phyloP scores from a whole-genome alignment of 345 rosid genomes.

The Eucalyptus curtisii region DNA sequence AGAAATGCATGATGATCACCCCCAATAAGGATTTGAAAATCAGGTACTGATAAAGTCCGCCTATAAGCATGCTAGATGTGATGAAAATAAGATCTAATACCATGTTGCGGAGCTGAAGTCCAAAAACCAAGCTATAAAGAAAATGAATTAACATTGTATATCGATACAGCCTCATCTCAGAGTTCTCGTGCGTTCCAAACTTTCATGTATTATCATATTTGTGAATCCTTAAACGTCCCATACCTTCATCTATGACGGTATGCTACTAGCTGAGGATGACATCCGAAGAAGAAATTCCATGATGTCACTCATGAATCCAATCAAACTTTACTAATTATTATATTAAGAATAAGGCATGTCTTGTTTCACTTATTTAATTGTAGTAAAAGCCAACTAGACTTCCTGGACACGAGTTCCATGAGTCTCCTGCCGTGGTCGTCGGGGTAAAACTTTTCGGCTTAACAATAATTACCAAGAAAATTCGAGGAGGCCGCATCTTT shows the following conservation, averaged over 20 bases:
- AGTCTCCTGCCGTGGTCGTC: neutral
- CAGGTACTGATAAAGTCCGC: neutral
- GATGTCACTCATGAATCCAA: neutral
- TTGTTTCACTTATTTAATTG: neutral
- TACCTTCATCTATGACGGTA: neutral
- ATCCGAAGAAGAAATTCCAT: neutral
- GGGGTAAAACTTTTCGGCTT: neutral
- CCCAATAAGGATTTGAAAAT: neutral
- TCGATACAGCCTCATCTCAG: accelerated
- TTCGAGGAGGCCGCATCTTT: neutral
- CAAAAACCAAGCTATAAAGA: neutral
- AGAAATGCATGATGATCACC: neutral
- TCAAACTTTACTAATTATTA: neutral
- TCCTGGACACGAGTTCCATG: neutral
- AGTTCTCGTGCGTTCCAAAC: accelerated
- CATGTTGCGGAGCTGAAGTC: neutral
- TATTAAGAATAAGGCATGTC: neutral
- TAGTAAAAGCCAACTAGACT: neutral
- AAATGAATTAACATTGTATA: neutral
- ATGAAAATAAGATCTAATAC: neutral
- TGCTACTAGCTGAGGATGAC: neutral
- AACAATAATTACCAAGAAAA: neutral
- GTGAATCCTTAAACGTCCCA: neutral
- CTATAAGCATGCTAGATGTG: neutral
- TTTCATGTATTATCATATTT: neutral